phyloP scores from a whole-genome alignment of 1,139 yeast genomes.

The Candida gigantensis region DNA sequence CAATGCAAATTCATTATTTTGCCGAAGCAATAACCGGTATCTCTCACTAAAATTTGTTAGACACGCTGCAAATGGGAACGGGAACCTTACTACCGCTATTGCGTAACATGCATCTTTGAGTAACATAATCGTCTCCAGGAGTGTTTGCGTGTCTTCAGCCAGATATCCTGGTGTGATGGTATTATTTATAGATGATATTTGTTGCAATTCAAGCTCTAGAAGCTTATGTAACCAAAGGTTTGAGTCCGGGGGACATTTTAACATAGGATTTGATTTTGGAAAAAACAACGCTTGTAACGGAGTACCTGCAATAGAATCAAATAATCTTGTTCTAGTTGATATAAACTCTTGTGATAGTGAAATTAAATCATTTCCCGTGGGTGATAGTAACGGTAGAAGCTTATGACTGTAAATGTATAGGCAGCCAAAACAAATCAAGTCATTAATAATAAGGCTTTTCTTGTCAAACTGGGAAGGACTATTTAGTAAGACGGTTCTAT shows the following conservation, averaged over 20 bases:
- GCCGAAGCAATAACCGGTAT: slow-evolving; percentile 2
- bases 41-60: slow-evolving; percentile 1
- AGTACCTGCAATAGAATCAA: neutral
- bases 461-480: neutral
- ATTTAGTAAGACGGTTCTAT: neutral
- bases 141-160: neutral
- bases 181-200: neutral
- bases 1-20: slow-evolving; percentile 12
- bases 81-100: slow-evolving; percentile 1
- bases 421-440: neutral
- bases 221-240: neutral
- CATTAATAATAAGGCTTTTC: neutral
- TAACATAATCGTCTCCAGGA: neutral
- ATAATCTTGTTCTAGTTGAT: neutral
- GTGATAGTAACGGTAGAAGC: neutral
- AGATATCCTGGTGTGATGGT: neutral
- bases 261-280: neutral
- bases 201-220: neutral
- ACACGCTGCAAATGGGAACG: slow-evolving; percentile 2
- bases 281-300: neutral
- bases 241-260: neutral
- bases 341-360: neutral
- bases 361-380: neutral
- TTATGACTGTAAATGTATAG: neutral
- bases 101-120: neutral